Base-by-base conservation (phyloP, 176 grass and related monocot species). In the Avena eriantha region DNA sequence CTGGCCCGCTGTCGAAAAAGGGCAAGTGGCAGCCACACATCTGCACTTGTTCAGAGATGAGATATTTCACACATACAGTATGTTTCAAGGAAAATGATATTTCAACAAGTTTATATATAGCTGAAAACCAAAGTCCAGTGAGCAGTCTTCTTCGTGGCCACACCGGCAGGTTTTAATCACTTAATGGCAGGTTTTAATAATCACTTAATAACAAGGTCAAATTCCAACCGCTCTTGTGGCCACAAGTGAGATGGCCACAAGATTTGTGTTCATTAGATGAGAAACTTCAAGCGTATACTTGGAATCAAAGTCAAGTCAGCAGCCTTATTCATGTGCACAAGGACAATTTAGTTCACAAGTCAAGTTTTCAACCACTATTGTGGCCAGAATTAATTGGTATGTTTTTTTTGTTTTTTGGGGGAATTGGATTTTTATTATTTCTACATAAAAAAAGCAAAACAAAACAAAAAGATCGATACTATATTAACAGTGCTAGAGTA, bases 261-360 rank as follows among this genome's bases (percentile, higher is more conserved):
- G 5, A 54, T 54, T 54, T 54, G 16, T 31, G 61, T 8, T 43
- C 41, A 43, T 43, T 5, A 43, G 46, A 73, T 53, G 16, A 19
- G 46, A 33, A 50, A 49, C 24, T 75, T 75, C 46, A 31, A 31
- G 34, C 5, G 19, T 5, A 43, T 70, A 21, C 1, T 43, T 53
- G 48, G 14, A 76, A 76, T 53, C 73, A 76, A 53, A 53, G 46
- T 53, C 73, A 76, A 76, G 47, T 76, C 47, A 76, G 22, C 23
- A 10, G 47, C 10, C 47, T 51, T 53, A 23, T 76, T 76, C 46
- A 76, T 5, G 26, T 15, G 19, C 73, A 76, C 8, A 19, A 6
- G 15, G 1, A 54, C 73, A 76, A 19, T 21, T 76, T 26, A 76
- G 73, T 51, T 15, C 73, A 55, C 26, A 34, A 76, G 73, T 76